These are phyloP conservation scores for Trametes gibbosa DNA, from an alignment of 768 basidiomycete genomes.

Conservation along the genomic window DNA sequence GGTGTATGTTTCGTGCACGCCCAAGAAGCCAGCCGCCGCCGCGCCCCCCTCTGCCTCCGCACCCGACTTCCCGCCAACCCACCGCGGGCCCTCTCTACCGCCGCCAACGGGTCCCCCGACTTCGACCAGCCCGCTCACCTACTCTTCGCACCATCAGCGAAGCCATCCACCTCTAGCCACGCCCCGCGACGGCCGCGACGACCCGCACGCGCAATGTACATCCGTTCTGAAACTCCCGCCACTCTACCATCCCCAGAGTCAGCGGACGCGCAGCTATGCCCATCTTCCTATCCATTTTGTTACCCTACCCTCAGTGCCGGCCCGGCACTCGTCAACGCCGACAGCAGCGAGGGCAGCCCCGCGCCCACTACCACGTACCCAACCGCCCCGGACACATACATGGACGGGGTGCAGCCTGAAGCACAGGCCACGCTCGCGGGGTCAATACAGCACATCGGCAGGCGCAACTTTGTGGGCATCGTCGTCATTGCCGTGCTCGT, in stretches of 20 bases:
- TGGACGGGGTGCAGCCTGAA: background rate
- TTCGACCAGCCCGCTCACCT: background rate
- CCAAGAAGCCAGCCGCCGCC: background rate
- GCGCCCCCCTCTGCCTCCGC: background rate
- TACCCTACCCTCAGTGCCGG: constrained; percentile 18
- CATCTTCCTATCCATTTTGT: constrained; percentile 9
- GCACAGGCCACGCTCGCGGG: constrained; percentile 5
- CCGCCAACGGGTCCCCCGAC: background rate
- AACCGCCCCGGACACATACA: background rate
- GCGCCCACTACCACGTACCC: background rate
- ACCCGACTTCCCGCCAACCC: background rate
- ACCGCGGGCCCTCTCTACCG: background rate
- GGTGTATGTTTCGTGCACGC: background rate
- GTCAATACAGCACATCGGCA: constrained; percentile 9
- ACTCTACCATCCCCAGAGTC: background rate
- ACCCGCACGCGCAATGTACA: constrained; percentile 12
- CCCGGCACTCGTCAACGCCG: constrained; percentile 15
- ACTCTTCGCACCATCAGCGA: background rate
- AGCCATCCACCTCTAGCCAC: background rate
- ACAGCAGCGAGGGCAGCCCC: background rate
- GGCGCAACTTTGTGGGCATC: constrained; percentile 27
- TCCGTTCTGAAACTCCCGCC: background rate
- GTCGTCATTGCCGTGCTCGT: constrained; percentile 27
- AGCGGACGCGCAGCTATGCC: constrained; percentile 2
- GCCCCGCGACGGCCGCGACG: constrained; percentile 5